Evolutionary conservation across 352 stramenopile species (phyloP).

Genomic region (Globisporangium takayamanum): DNA sequence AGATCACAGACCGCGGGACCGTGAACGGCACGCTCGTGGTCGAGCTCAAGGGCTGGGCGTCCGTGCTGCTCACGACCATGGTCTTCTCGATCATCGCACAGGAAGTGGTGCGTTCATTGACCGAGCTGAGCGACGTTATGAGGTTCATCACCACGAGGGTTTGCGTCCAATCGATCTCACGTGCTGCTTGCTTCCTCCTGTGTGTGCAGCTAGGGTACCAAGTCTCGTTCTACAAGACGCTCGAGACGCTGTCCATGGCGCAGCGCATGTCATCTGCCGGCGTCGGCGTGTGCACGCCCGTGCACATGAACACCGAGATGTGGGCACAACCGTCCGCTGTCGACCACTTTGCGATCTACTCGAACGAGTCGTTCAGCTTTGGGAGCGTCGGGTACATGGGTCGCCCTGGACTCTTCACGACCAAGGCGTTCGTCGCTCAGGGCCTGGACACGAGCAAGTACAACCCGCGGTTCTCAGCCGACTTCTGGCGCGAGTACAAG

Average conservation of each 20-base stretch:
- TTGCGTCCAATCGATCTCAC: not conserved
- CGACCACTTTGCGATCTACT: constrained; percentile 5
- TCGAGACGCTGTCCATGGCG: constrained; percentile 12
- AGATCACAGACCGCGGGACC: constrained; percentile 17
- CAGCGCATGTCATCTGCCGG: constrained; percentile 30
- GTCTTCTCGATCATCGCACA: constrained; percentile 41
- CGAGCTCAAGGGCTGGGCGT: constrained; percentile 34
- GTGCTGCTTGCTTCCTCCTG: not conserved
- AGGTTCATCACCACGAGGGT: too few species aligned
- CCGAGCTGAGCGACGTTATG: not conserved
- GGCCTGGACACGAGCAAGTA: not conserved
- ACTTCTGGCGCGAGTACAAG: constrained; percentile 47
- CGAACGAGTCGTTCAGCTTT: constrained; percentile 28
- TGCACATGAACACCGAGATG: constrained; percentile 3
- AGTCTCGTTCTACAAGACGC: constrained; percentile 26
- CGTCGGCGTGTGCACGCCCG: constrained; percentile 7
- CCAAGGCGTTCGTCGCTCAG: constrained; percentile 20
- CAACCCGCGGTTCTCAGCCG: constrained; percentile 22
- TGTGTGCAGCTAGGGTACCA: constrained; percentile 32
- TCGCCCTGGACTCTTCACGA: constrained; percentile 33
- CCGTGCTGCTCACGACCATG: constrained; percentile 27
- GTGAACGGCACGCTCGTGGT: constrained; percentile 38
- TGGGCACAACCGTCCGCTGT: not conserved
- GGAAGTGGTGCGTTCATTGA: constrained; percentile 25
- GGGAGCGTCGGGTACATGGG: constrained; percentile 38